Base-by-base conservation (phyloP, 106 monocot genomes). In the Chionographis japonica region DNA sequence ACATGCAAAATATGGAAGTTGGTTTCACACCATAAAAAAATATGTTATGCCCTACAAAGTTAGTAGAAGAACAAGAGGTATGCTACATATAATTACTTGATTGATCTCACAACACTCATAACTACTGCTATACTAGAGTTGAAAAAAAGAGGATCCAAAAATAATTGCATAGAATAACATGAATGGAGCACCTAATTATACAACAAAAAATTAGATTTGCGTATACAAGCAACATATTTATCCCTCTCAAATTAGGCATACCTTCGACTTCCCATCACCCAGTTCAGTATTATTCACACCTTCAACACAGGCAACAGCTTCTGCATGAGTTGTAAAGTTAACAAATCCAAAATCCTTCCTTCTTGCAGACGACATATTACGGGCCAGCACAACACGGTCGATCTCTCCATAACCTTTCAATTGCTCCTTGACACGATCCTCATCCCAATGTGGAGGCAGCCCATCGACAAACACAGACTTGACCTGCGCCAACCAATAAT, bases 261-360 rank as follows among this genome's bases (percentile, higher is more conserved):
- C 88, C 84, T 82, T 89, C 8, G 77, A 79, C 14, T 76, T 82
- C 18, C 85, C 84, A 82, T 89, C 79, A 61, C 85, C 81, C 36
- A 89, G 54, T 68, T 85, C 89, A 50, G 70, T 77, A 57, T 82
- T 67, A 69, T 85, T 89, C 52, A 89, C 52, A 55, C 58, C 79
- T 61, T 85, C 82, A 68, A 85, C 62, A 66, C 78, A 89, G 56
- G 79, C 60, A 66, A 85, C 60, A 74, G 85, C 89, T 59, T 72
- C 71, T 74, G 81, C 85, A 77, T 82, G 89, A 53, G 76, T 89
- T 1, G 72, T 71, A 15, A 89, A 89, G 73, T 89, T 89, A 18
- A 89, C 89, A 85, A 89, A 89, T 59, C 89, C 85, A 79, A 89
- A 85, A 77, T 89, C 88, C 16, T 79, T 81, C 70, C 89, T 75